phyloP scores from a whole-genome alignment of 352 stramenopile species.

The Globisporangium apiculatum region DNA sequence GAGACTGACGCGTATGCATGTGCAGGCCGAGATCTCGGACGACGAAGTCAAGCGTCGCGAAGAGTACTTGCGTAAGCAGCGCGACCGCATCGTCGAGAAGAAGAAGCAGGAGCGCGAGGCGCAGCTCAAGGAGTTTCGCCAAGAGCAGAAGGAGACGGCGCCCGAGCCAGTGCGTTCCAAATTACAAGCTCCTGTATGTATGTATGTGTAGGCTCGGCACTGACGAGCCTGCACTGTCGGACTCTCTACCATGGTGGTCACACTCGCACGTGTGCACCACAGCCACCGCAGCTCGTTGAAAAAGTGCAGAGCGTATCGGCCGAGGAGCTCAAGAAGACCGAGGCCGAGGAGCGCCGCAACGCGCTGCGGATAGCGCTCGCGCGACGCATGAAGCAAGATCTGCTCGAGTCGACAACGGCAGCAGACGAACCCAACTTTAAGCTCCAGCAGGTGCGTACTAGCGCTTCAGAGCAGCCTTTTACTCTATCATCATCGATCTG shows the following conservation, averaged over 20 bases:
- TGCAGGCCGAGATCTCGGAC: conserved; percentile 58
- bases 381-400: conserved; percentile 76
- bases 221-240: too few relatives aligned
- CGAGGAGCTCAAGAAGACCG: conserved; percentile 55
- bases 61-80: conserved; percentile 67
- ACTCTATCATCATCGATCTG: too few relatives aligned
- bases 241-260: too few relatives aligned
- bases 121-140: conserved; percentile 68
- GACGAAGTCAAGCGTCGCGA: conserved; percentile 66
- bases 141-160: conserved; percentile 59
- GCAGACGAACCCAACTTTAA: conserved; percentile 30
- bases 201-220: too few relatives aligned
- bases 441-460: conserved; percentile 39
- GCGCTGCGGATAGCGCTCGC: conserved; percentile 63
- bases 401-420: conserved; percentile 33
- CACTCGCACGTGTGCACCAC: background rate
- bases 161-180: conserved; percentile 32
- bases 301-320: conserved; percentile 54
- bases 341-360: conserved; percentile 63
- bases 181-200: too few relatives aligned
- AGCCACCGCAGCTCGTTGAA: conserved; percentile 47
- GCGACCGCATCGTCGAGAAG: conserved; percentile 74
- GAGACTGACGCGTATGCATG: too few relatives aligned
- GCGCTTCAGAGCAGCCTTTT: too few relatives aligned
- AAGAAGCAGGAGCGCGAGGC: conserved; percentile 68